phyloP scores from a whole-genome alignment of 441 rosid genomes.

The Pelargonium myrrhifolium region DNA sequence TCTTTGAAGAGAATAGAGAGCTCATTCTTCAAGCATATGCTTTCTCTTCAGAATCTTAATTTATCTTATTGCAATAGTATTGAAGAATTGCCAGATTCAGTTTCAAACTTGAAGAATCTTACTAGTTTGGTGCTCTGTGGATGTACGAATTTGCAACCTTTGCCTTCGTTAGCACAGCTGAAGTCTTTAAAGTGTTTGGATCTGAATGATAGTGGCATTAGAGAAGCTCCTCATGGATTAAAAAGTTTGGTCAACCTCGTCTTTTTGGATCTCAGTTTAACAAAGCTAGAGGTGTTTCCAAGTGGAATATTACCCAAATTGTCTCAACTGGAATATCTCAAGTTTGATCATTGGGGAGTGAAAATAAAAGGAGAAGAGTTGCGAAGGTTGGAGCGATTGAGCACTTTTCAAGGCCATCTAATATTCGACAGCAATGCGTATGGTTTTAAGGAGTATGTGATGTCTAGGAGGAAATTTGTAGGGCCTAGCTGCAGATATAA shows the following conservation, averaged over 20 bases:
- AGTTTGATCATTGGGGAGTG: neutral
- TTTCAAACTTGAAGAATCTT: constrained; percentile 1
- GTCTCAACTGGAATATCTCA: neutral
- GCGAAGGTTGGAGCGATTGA: neutral
- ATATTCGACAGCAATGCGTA: neutral
- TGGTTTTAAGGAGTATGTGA: neutral
- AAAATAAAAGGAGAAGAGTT: constrained; percentile 2
- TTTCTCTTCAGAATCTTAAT: neutral
- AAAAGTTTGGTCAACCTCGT: neutral
- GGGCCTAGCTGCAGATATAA: neutral
- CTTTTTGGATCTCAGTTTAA: neutral
- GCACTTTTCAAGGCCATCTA: neutral
- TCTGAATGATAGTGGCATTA: neutral
- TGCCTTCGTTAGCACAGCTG: neutral
- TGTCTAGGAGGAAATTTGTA: neutral
- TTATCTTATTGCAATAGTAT: neutral
- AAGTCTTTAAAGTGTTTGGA: neutral
- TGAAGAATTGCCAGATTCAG: neutral
- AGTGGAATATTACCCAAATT: neutral
- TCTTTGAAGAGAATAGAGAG: neutral
- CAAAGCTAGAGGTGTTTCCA: neutral
- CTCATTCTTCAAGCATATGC: neutral
- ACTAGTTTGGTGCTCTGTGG: neutral
- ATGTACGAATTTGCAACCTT: neutral
- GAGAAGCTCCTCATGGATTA: neutral